These are phyloP conservation scores for Dryas integrifolia DNA, from an alignment of 331 rosid species.

Conservation along the genomic window DNA sequence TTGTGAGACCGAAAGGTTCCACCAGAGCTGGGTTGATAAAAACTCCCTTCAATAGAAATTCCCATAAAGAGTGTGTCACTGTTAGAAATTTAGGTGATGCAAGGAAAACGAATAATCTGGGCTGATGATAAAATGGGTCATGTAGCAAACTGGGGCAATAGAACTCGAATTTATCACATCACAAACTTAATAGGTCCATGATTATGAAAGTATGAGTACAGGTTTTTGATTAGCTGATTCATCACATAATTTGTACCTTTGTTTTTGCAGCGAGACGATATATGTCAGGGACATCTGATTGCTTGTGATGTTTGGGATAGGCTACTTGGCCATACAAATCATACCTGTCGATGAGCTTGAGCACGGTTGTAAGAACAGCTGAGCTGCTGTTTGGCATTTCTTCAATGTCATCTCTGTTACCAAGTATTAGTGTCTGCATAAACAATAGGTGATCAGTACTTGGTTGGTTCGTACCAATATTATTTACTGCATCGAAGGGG, in stretches of 20 bases:
- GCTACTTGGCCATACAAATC: slow-evolving; percentile 60
- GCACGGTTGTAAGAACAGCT: slow-evolving; percentile 41
- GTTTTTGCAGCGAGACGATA: slow-evolving; percentile 63
- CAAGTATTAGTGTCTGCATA: slow-evolving; percentile 50
- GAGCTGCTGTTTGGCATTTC: slow-evolving; percentile 54
- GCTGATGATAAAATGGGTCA: neutral
- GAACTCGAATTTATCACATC: neutral
- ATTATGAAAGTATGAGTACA: neutral
- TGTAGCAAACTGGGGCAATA: neutral
- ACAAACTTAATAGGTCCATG: neutral
- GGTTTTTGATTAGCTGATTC: neutral
- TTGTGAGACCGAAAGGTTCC: slow-evolving; percentile 62
- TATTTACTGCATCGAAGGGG: neutral
- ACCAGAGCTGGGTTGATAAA: slow-evolving; percentile 63
- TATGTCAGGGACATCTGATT: slow-evolving; percentile 52
- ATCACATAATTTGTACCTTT: slow-evolving; percentile 28
- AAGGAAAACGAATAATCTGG: neutral
- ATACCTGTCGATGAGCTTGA: slow-evolving; percentile 54
- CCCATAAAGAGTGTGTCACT: neutral
- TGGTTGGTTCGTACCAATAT: neutral
- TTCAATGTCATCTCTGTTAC: slow-evolving; percentile 57
- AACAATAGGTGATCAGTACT: neutral
- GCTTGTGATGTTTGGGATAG: slow-evolving; percentile 61
- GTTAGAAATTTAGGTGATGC: slow-evolving; percentile 16
- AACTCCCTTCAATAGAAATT: slow-evolving; percentile 48